These are phyloP conservation scores for Halophytophthora batemanensis DNA, from an alignment of 352 stramenopile genomes.

Conservation along the genomic window DNA sequence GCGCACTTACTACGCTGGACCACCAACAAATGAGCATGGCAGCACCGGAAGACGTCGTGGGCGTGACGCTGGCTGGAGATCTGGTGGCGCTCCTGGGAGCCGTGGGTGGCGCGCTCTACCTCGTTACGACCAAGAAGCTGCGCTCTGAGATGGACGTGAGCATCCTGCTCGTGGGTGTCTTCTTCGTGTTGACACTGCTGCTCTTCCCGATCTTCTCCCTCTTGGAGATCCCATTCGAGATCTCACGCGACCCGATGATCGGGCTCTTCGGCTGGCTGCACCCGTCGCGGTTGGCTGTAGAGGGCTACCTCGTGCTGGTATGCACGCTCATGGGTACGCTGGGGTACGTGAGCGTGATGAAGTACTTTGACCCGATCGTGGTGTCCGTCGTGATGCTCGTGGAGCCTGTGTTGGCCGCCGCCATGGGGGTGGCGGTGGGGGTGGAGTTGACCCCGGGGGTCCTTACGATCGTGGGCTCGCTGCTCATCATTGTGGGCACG, in stretches of 20 bases:
- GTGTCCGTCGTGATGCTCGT: slow-evolving; percentile 87
- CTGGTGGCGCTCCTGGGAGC: slow-evolving; percentile 73
- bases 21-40: slow-evolving; percentile 22
- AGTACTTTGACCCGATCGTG: slow-evolving; percentile 91
- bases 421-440: slow-evolving; percentile 69
- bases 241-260: slow-evolving; percentile 63
- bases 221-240: slow-evolving; percentile 59
- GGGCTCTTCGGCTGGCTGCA: slow-evolving; percentile 87
- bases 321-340: slow-evolving; percentile 85
- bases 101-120: slow-evolving; percentile 69
- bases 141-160: slow-evolving; percentile 65
- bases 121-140: slow-evolving; percentile 70
- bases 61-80: slow-evolving; percentile 60
- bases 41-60: slow-evolving; percentile 26
- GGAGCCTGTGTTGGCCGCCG: slow-evolving; percentile 76
- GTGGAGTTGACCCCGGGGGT: slow-evolving; percentile 77
- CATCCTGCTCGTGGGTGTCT: slow-evolving; percentile 63
- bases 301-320: slow-evolving; percentile 84
- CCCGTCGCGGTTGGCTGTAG: slow-evolving; percentile 55
- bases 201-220: slow-evolving; percentile 66
- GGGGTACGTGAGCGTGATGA: slow-evolving; percentile 87
- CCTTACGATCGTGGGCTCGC: slow-evolving; percentile 59
- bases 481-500: slow-evolving; percentile 69
- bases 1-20: slow-evolving; percentile 71
- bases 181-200: slow-evolving; percentile 62